Conservation (phyloP, 768 basidiomycete species). For the Hysterangium stoloniferum region DNA sequence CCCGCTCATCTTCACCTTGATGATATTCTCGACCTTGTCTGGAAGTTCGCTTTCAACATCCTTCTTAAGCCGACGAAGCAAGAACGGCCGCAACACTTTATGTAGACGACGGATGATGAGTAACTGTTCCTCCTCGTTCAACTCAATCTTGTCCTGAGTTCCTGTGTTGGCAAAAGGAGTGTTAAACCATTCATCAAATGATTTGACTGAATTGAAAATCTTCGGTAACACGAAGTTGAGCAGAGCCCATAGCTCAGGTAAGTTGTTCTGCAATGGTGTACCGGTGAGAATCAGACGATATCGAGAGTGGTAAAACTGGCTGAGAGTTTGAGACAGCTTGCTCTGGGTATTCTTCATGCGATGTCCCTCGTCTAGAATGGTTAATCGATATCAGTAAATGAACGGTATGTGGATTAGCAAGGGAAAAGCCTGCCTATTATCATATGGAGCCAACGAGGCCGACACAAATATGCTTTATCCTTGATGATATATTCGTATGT, state of each 20-base stretch:
- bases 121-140: slow-evolving; percentile 99
- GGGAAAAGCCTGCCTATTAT: slow-evolving; percentile 66
- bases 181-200: slow-evolving; percentile 99
- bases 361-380: slow-evolving; percentile 88
- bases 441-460: slow-evolving; percentile 96
- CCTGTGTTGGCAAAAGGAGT: slow-evolving; percentile 99
- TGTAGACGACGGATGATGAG: slow-evolving; percentile 95
- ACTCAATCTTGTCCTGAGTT: slow-evolving; percentile 93
- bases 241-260: slow-evolving; percentile 91
- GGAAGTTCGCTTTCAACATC: slow-evolving; percentile 94
- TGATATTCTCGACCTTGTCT: slow-evolving; percentile 96
- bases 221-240: slow-evolving; percentile 93
- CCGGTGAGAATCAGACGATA: slow-evolving; percentile 93
- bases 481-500: slow-evolving; percentile 99
- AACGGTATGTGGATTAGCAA: not conserved
- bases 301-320: slow-evolving; percentile 86
- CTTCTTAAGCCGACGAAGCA: slow-evolving; percentile 88
- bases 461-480: slow-evolving; percentile 82
- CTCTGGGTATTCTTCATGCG: slow-evolving; percentile 95
- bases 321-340: slow-evolving; percentile 84
- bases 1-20: slow-evolving; percentile 92
- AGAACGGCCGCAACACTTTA: slow-evolving; percentile 92
- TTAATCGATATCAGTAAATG: slow-evolving; percentile 2
- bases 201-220: slow-evolving; percentile 98
- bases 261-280: slow-evolving; percentile 94